Percentiles rank a stretch among this genome's conserved stretches.
These are phyloP conservation scores for Gracilaria gracilis DNA, from an alignment of 23 red algal species.

Conservation along the genomic window DNA sequence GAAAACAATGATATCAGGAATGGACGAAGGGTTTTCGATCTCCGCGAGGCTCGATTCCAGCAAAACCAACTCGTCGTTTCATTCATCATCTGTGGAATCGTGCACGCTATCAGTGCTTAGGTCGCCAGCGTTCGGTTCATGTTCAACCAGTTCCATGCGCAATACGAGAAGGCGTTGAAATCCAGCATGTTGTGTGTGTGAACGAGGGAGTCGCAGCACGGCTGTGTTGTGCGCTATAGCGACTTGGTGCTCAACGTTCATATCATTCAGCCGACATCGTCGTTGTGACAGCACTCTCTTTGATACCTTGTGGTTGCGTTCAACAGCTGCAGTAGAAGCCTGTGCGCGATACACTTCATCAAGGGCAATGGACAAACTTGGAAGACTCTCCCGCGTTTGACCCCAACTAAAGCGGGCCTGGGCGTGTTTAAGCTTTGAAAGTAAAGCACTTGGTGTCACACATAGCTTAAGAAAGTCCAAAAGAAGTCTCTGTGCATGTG, in stretches of 20 bases:
- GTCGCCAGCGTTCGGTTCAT: too few species aligned
- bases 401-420: background rate
- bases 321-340: background rate
- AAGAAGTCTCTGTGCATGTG: background rate
- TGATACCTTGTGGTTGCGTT: background rate
- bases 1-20: background rate
- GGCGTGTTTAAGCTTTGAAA: background rate
- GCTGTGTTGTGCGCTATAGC: conserved; percentile 24
- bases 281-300: background rate
- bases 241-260: conserved; percentile 13
- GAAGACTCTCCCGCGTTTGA: background rate
- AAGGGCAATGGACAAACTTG: background rate
- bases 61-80: background rate
- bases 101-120: too few species aligned
- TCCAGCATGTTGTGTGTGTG: background rate
- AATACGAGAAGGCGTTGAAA: background rate
- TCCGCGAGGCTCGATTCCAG: background rate
- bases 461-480: conserved; percentile 3
- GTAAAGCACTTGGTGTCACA: background rate
- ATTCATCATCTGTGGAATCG: background rate
- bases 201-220: background rate
- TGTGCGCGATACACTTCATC: conserved; percentile 8
- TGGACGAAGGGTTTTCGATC: background rate
- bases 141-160: background rate
- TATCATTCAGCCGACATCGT: background rate